Base-by-base conservation (phyloP, 148 eudicot genomes). In the Cornus controversa region DNA sequence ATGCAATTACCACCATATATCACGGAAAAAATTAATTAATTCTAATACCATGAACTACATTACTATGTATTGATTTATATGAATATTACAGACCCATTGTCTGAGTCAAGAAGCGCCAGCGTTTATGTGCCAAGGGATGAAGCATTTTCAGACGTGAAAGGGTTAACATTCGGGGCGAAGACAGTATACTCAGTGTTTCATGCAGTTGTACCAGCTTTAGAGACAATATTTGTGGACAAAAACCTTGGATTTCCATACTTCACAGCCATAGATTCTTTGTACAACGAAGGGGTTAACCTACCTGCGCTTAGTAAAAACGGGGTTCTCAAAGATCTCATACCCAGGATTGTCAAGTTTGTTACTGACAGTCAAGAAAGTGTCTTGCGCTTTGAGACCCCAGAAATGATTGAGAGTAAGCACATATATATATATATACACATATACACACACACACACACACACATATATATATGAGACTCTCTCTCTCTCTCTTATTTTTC, bases 61-160 rank as follows among this genome's bases (percentile, higher is more conserved):
- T 0, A n/a, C n/a, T 31, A 31, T 31, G 45, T 1, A 40, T 2
- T 40, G 45, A 40, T 40, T 40, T 40, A 40, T 40, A 6, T 40
- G 45, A 9, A 40, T 40, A 40, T 40, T 40, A 20, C 57, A 93
- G 98, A 92, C 83, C 85, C 91, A 36, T 53, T 50, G 8, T 85
- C 93, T 0, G 98, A 94, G 72, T 71, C 76, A 2, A 84, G 87
- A 82, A 75, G 82, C n/a, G 10, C n/a, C 2, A 50, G 7, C 6
- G 66, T 90, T 0, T 94, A 92, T 64, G 92, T 94, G 70, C 98
- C 98, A 0, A 84, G 97, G 84, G 94, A 92, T 53, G 98, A 94
- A 73, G 83, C 80, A 8, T 94, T 94, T 60, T 86, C 97, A 8
- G 89, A 84, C 53, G 82, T 89, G 37, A 94, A 94, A 78, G 66